These are phyloP conservation scores for Hyaloraphidium curvatum DNA, from an alignment of 192 early-diverging fungal species.

Conservation along the genomic window DNA sequence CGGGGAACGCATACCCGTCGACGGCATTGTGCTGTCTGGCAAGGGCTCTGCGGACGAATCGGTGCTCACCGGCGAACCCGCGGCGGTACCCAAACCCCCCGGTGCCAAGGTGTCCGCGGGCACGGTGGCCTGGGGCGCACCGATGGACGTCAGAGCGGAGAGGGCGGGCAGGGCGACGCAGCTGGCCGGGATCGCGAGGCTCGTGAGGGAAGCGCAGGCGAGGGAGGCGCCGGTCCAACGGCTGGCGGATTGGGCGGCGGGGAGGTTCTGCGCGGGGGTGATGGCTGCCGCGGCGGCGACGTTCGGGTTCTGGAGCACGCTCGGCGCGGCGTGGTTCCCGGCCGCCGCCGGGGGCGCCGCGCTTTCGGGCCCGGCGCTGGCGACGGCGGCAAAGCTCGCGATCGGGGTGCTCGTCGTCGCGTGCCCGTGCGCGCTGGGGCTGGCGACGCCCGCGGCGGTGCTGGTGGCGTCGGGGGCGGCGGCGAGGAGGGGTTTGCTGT, in stretches of 20 bases:
- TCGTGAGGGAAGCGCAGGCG: slow-evolving; percentile 51
- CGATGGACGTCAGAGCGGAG: slow-evolving; percentile 40
- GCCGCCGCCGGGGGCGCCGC: too few species aligned
- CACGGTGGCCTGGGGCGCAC: slow-evolving; percentile 35
- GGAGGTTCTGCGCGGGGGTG: too few species aligned
- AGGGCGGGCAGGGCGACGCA: slow-evolving; percentile 39
- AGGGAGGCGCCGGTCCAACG: slow-evolving; percentile 39
- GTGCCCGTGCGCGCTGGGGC: slow-evolving; percentile 61
- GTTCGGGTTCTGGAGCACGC: too few species aligned
- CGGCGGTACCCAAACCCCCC: slow-evolving; percentile 33
- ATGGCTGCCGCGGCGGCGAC: too few species aligned
- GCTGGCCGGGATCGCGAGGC: slow-evolving; percentile 35
- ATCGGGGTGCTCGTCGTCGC: slow-evolving; percentile 49
- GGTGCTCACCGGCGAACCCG: slow-evolving; percentile 64
- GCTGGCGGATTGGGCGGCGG: too few species aligned
- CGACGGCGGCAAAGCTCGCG: too few species aligned
- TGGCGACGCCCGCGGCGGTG: slow-evolving; percentile 89
- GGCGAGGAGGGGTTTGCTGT: slow-evolving; percentile 35
- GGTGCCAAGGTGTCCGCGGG: slow-evolving; percentile 31
- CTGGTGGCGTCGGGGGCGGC: slow-evolving; percentile 86
- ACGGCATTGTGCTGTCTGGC: slow-evolving; percentile 40
- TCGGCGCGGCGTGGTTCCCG: too few species aligned
- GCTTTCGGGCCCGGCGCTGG: too few species aligned
- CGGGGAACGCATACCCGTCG: slow-evolving; percentile 52
- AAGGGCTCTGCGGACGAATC: slow-evolving; percentile 46